Conservation (phyloP, 225 moss, liverwort and hornwort species). For the Anthoceros angustus region DNA sequence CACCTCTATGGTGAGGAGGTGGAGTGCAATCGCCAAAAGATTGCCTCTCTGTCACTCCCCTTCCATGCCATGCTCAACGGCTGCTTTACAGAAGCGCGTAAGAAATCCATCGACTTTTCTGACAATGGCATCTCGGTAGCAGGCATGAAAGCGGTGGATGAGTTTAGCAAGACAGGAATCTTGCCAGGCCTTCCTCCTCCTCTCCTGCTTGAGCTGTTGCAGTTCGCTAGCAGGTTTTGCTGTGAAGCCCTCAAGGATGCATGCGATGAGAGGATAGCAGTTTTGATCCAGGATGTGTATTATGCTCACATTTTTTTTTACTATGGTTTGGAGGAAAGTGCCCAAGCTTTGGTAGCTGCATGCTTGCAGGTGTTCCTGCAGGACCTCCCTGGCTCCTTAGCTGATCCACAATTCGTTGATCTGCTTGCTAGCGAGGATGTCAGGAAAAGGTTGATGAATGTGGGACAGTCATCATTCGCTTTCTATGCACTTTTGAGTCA, state of each 20-base stretch:
- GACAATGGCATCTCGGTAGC: slow-evolving; percentile 76
- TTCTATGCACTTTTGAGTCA: slow-evolving; percentile 79
- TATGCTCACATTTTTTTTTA: slow-evolving; percentile 71
- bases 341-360: slow-evolving; percentile 50
- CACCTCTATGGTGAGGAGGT: slow-evolving; percentile 59
- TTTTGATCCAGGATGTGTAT: slow-evolving; percentile 46
- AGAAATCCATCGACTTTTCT: slow-evolving; percentile 58
- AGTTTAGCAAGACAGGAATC: slow-evolving; percentile 69
- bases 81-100: slow-evolving; percentile 66
- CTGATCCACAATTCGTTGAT: slow-evolving; percentile 44
- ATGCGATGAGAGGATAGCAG: slow-evolving; percentile 61
- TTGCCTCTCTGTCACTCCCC: slow-evolving; percentile 62
- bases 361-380: slow-evolving; percentile 87
- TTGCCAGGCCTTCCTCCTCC: slow-evolving; percentile 51
- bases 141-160: slow-evolving; percentile 81
- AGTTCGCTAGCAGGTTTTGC: slow-evolving; percentile 84
- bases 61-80: slow-evolving; percentile 88
- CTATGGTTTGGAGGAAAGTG: slow-evolving; percentile 79
- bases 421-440: slow-evolving; percentile 50
- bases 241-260: slow-evolving; percentile 86
- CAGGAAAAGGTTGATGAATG: slow-evolving; percentile 43
- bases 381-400: slow-evolving; percentile 64
- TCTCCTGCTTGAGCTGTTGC: slow-evolving; percentile 67
- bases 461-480: slow-evolving; percentile 76
- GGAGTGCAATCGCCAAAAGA: slow-evolving; percentile 61